Percentiles rank a stretch among this genome's conserved stretches.
Evolutionary conservation across 1,284 basidiomycete species (phyloP).

Genomic region (Ustilago loliicola): DNA sequence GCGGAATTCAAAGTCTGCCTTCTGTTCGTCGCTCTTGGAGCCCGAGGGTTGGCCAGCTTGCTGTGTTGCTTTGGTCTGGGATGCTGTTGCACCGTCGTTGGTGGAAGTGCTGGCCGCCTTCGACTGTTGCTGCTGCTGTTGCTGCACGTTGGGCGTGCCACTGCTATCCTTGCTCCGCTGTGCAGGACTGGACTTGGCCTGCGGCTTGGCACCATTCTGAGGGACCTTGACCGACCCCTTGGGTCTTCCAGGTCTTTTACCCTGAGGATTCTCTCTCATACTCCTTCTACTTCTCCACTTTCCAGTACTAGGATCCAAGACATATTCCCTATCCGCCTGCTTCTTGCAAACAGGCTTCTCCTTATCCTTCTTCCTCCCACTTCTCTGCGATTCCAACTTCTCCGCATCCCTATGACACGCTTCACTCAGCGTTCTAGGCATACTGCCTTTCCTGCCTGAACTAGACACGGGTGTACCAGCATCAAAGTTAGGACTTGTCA

Average conservation of each 20-base stretch:
- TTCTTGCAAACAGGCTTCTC: conserved; percentile 47
- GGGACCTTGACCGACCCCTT: conserved; percentile 46
- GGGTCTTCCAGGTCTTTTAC: conserved; percentile 51
- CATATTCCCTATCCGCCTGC: conserved; percentile 43
- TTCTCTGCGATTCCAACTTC: conserved; percentile 43
- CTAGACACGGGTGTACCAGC: conserved; percentile 19
- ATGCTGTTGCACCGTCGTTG: not conserved
- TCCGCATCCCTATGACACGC: conserved; percentile 50
- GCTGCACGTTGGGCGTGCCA: conserved; percentile 3
- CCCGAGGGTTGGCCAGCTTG: not conserved
- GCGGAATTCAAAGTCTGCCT: conserved; percentile 11
- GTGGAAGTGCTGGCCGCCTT: conserved; percentile 7
- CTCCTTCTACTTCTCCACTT: conserved; percentile 56
- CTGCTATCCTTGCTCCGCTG: conserved; percentile 11
- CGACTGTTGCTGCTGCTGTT: not conserved
- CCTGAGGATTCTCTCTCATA: conserved; percentile 56
- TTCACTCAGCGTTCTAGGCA: conserved; percentile 52
- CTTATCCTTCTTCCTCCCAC: conserved; percentile 40
- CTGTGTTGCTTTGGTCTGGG: not conserved
- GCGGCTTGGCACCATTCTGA: conserved; percentile 15
- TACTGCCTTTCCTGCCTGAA: conserved; percentile 38
- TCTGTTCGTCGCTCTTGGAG: not conserved
- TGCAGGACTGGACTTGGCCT: conserved; percentile 22
- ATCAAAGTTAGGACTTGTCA: conserved; percentile 36
- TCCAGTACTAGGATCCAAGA: conserved; percentile 47